Base-by-base conservation (phyloP, 1,284 basidiomycete species). In the Singerocomus rubriflavus region DNA sequence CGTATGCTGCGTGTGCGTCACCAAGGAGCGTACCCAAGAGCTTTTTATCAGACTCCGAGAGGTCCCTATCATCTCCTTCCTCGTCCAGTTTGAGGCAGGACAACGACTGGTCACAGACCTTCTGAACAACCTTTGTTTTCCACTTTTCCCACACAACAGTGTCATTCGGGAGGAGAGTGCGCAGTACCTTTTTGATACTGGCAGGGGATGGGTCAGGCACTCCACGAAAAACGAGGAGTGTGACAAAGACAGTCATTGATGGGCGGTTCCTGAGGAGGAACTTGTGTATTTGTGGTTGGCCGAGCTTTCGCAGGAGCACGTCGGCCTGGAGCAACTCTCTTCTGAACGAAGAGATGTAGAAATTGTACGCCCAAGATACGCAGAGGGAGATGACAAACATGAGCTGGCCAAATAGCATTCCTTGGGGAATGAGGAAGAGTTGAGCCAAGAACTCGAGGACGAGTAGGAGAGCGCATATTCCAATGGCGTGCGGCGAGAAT, bases 341-440 rank as follows among this genome's bases (percentile, higher is more conserved):
- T 36, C 57, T 48, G 29, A 57, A 27, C 7, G 57, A 67, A 3
- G 64, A 65, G 6, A 68, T 43, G 39, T 43, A 49, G 25, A 56
- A 62, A 25, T 63, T 67, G 47, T 67, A 65, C 17, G 14, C 31
- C 67, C 65, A 66, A 7, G 65, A 65, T 8, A 65, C 56, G 11
- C 57, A 63, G 26, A 67, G 58, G 1, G 66, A 65, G 13, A 51
- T 44, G 16, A 67, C 53, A 33, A 67, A 67, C 58, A 66, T 65
- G 36, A 63, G 46, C 29, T 66, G 64, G 11, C 64, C 63, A 25
- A 66, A 66, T 5, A 65, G 49, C 6, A 44, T 36, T 26, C 57
- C 58, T 33, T 67, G 66, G 13, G 65, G 67, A 16, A 66, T 58
- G 34, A 68, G 57, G 48, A 68, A 51, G 32, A 68, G 56, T 14